These are phyloP conservation scores for Gynostemma pentaphyllum DNA, from an alignment of 306 rosid species.

Conservation along the genomic window DNA sequence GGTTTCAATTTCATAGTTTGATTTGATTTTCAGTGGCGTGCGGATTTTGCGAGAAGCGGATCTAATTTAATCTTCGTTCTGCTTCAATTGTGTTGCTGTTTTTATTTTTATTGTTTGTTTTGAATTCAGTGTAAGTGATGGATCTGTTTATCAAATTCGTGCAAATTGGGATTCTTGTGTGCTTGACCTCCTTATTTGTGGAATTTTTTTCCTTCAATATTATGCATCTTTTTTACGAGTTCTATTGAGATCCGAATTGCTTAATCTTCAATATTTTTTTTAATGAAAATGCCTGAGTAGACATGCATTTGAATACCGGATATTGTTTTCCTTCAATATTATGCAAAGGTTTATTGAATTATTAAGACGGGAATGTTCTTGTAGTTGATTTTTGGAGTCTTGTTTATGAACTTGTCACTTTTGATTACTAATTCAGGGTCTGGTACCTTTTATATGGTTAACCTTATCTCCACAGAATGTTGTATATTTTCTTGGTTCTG, in stretches of 20 bases:
- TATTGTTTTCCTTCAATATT: no score
- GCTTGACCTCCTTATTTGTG: background rate
- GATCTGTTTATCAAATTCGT: background rate
- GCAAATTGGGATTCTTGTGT: background rate
- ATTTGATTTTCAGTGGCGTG: background rate
- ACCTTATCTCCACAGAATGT: background rate
- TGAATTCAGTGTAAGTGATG: background rate
- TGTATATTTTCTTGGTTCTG: background rate
- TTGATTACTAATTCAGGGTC: background rate
- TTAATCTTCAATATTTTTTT: background rate
- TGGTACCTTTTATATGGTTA: background rate
- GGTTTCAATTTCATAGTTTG: no score
- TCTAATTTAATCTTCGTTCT: slow-evolving; percentile 3
- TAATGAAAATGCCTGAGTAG: background rate
- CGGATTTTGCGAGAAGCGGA: background rate
- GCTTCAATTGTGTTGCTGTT: background rate
- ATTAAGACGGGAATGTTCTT: background rate
- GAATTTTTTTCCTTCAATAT: background rate
- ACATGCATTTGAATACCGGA: background rate
- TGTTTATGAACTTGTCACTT: background rate
- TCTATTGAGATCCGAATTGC: background rate
- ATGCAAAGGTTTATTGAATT: no score
- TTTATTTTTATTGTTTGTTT: background rate
- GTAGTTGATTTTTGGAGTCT: background rate
- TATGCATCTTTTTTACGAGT: background rate